These are phyloP conservation scores for Bruguiera hainesii DNA, from an alignment of 441 rosid genomes.

Conservation along the genomic window DNA sequence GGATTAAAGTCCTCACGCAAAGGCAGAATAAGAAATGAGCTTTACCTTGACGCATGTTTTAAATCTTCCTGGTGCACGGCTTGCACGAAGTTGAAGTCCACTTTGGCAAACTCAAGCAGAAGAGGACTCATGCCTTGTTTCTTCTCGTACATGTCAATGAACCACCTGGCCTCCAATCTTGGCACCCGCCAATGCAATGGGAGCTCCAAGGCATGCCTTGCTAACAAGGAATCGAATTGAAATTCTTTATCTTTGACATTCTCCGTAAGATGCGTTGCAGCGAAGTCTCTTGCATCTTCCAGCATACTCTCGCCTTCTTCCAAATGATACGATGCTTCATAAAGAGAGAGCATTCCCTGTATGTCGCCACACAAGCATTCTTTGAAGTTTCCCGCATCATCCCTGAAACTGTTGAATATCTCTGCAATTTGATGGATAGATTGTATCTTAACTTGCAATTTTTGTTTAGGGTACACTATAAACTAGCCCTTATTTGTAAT, in stretches of 20 bases:
- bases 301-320: constrained; percentile 24
- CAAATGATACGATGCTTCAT: constrained; percentile 36
- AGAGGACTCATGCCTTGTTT: constrained; percentile 17
- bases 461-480: too few relatives aligned
- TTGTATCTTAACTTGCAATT: too few relatives aligned
- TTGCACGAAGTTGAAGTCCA: constrained; percentile 33
- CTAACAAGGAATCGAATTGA: constrained; percentile 8
- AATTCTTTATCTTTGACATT: not conserved
- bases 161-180: constrained; percentile 39
- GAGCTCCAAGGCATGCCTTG: constrained; percentile 33
- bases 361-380: constrained; percentile 5
- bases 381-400: constrained; percentile 10
- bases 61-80: constrained; percentile 29
- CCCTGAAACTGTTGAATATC: constrained; percentile 11
- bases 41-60: constrained; percentile 26
- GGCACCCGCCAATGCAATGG: constrained; percentile 35
- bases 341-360: constrained; percentile 21
- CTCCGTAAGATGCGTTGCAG: constrained; percentile 13
- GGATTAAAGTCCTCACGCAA: too few relatives aligned
- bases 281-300: constrained; percentile 23
- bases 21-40: not conserved
- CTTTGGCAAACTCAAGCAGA: constrained; percentile 29
- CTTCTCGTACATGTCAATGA: constrained; percentile 24
- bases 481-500: too few relatives aligned
- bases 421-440: constrained; percentile 2